Evolutionary conservation across 345 rosid genomes (phyloP), one percentile per base, ranked within the genome.

Genomic region (Moringa oleifera): DNA sequence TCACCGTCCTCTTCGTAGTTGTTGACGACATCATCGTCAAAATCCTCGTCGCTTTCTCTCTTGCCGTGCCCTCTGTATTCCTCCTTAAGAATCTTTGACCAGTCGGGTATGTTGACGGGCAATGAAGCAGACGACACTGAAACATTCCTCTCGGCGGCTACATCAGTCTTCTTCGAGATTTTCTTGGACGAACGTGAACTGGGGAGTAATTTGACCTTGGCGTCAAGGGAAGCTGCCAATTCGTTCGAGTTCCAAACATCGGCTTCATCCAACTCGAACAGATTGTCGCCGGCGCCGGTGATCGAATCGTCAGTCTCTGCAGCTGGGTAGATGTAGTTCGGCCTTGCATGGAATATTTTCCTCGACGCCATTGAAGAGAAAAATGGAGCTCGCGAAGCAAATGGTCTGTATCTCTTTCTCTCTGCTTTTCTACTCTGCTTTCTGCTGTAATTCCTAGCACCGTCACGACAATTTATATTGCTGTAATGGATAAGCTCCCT

Each of bases 61-160:
- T 64, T 52, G 2, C 61, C 72, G 18, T 75, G 81, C 28, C 71
- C 68, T 23, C 58, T 64, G 53, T 80, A 67, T 37, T 75, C 83
- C 17, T 73, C 76, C 59, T 73, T 83, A 4, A 87, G 71, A 61
- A 89, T 86, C 85, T 81, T 73, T 9, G 96, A 87, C 96, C 96
- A 89, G 47, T 89, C 96, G 0, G 94, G 96, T 15, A 86, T 62
- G 68, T 74, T 89, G 63, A 89, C 80, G 45, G 96, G 94, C 31
- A 89, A 57, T 0, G 93, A 89, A 46, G 86, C 79, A 23, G 83
- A n/a, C 3, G 71, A 57, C 60, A 51, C 54, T 0, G 64, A 25
- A 0, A 25, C 57, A 45, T 53, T 57, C 49, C 62, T 51, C 61
- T 20, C 57, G 2, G 68, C 68, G 4, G 33, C 45, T 2, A 55